Evolutionary conservation across 305 asterid genomes (phyloP), one percentile per base, ranked within the genome.

Genomic region (Rubia balearica): DNA sequence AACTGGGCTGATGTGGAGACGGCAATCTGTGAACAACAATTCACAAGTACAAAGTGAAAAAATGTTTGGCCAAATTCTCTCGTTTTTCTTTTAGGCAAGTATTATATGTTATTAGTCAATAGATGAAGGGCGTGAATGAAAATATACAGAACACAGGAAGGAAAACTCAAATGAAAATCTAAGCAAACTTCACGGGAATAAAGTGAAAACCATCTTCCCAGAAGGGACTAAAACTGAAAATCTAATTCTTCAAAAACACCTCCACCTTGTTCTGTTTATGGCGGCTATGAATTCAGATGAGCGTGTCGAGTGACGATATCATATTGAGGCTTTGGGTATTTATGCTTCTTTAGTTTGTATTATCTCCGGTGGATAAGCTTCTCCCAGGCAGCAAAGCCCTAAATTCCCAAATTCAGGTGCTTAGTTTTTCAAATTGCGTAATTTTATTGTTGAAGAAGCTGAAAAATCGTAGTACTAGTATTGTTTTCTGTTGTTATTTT

Each of bases 231-330:
- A 27, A 49, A 17, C 19, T 4, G 62, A 10, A 42, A 68, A 68
- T 51, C 16, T 11, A 1, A 2, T 60, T 41, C 11, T 27, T 38
- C 14, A 21, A 9, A 13, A 13, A 51, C 6, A 30, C 30, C 71
- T 38, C 30, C 30, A 33, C 61, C 36, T 49, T 24, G 38, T 21
- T 46, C 24, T 48, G 38, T 64, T 27, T 27, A 27, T 7, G 61
- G 71, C 71, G 71, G 59, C 8, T 65, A 41, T 67, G 68, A 64
- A 19, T 38, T 67, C 43, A 6, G 61, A 17, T 33, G 71, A 49
- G 30, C 61, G 27, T 16, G 38, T 64, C 68, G 11, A 64, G 30
- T 36, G 22, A 17, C 21, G 67, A 62, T 43, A 51, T 17, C 68
- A 8, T 8, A n/a, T 64, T 64, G 6, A 40, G 40, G n/a, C 7